Evolutionary conservation across 2,329 filamentous ascomycete species (phyloP).

Genomic region (Fusarium drepaniforme): DNA sequence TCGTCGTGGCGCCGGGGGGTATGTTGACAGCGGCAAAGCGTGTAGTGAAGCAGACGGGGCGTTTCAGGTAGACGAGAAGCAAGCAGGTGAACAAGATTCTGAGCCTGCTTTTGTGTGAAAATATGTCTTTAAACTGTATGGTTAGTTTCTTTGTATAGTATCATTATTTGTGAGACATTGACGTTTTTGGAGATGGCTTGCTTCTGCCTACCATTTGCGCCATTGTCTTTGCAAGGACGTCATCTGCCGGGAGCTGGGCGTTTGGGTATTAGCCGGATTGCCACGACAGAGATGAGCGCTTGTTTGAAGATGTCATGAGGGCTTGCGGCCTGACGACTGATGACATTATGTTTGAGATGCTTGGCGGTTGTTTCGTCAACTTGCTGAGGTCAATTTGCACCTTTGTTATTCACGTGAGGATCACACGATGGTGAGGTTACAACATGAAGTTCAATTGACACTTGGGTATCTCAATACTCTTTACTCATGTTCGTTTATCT

Average conservation of each 20-base stretch:
- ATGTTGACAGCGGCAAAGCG: constrained; percentile 22
- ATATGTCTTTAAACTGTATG: not conserved
- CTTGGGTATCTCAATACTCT: not conserved
- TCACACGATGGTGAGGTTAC: not conserved
- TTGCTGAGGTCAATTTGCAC: not conserved
- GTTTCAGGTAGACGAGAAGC: constrained; percentile 37
- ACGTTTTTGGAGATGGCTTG: not conserved
- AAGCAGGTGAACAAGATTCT: not conserved
- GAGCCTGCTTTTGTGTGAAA: not conserved
- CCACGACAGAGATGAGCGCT: not conserved
- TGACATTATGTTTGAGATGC: not conserved
- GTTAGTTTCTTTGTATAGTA: not conserved
- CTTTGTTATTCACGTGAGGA: not conserved
- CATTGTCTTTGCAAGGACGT: not conserved
- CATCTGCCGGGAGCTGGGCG: not conserved
- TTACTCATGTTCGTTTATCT: not conserved
- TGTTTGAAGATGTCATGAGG: not conserved
- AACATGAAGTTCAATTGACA: not conserved
- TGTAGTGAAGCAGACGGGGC: constrained; percentile 34
- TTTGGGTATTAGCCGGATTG: not conserved
- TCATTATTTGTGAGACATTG: not conserved
- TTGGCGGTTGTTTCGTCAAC: not conserved
- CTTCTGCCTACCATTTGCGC: not conserved
- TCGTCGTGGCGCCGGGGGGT: constrained; percentile 11
- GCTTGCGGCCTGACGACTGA: not conserved